Percentiles rank a stretch among this genome's conserved stretches.
Evolutionary conservation across 139 green algal genomes (phyloP).

Genomic region (Bryopsis sp.): DNA sequence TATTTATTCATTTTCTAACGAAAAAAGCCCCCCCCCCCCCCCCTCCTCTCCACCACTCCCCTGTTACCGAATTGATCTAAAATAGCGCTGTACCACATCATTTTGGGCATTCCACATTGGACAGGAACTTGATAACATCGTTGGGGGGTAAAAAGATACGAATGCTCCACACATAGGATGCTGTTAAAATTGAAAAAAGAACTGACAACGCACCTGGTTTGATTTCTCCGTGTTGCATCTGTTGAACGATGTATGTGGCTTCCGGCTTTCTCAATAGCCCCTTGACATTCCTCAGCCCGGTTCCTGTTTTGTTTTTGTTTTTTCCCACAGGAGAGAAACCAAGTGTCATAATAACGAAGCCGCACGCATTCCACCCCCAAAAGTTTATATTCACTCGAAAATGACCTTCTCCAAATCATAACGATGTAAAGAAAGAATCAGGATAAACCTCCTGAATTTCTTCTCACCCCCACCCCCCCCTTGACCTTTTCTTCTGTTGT

Average conservation of each 20-base stretch:
- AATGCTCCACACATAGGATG: no score
- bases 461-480: background rate
- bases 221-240: constrained; percentile 88
- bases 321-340: background rate
- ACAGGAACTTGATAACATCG: no score
- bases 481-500: background rate
- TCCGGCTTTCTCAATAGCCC: constrained; percentile 89
- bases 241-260: constrained; percentile 75
- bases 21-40: no score
- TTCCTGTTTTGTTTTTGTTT: constrained; percentile 44
- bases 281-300: constrained; percentile 79
- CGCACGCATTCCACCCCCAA: background rate
- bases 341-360: background rate
- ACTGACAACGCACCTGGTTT: constrained; percentile 64
- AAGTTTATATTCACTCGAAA: background rate
- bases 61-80: no score
- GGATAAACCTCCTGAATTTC: background rate
- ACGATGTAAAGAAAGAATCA: constrained; percentile 1
- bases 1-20: no score
- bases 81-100: no score
- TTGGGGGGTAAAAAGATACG: no score
- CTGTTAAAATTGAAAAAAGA: no score
- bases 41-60: no score
- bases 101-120: no score
- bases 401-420: background rate